Conservation (phyloP, 2,329 filamentous ascomycete species). For the Trichoderma polysporum region DNA sequence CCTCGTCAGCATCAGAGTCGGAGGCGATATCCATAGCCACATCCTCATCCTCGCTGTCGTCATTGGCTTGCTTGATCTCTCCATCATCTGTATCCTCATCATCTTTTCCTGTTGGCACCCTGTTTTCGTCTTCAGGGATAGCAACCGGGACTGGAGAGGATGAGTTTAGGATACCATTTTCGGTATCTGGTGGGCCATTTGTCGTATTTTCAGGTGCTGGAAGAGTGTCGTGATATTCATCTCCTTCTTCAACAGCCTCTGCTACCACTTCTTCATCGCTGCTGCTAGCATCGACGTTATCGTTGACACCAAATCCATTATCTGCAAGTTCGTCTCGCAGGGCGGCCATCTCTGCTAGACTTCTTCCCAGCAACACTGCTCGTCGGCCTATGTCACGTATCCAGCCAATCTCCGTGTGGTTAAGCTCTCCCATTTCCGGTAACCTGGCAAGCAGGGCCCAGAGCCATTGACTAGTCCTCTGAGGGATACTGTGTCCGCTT, state of each 20-base stretch:
- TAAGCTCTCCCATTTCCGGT: constrained; percentile 71
- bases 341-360: constrained; percentile 53
- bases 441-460: constrained; percentile 80
- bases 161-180: not conserved
- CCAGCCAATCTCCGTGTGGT: constrained; percentile 71
- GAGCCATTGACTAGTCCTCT: constrained; percentile 75
- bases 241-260: constrained; percentile 35
- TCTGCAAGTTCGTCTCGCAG: constrained; percentile 45
- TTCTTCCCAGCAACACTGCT: constrained; percentile 62
- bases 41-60: constrained; percentile 28
- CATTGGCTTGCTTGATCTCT: constrained; percentile 21
- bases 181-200: not conserved
- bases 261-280: constrained; percentile 40
- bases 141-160: not conserved
- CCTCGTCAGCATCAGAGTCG: constrained; percentile 39
- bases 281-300: constrained; percentile 49
- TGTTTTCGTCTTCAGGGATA: not conserved
- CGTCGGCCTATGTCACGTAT: constrained; percentile 78
- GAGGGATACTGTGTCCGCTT: constrained; percentile 57
- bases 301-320: constrained; percentile 42
- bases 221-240: constrained; percentile 17
- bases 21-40: constrained; percentile 46
- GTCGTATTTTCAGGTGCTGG: not conserved
- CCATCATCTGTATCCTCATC: constrained; percentile 23
- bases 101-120: not conserved